Percentiles rank a stretch among this genome's conserved stretches.
Conservation (phyloP, 768 basidiomycete species). For the Tulasnella sp. region DNA sequence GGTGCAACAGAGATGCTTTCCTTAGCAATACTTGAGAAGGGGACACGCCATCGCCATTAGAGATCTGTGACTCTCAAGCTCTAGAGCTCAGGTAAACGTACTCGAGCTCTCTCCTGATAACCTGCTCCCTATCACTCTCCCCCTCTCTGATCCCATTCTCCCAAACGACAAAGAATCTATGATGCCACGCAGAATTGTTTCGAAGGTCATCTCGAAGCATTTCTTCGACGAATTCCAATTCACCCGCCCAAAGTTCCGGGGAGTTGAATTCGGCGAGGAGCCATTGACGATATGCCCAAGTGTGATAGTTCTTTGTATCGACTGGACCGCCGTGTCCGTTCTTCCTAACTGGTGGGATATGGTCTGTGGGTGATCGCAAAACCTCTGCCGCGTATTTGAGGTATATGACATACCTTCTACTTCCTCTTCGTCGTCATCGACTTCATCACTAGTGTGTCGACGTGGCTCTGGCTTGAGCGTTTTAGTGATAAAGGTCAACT, state of each 20-base stretch:
- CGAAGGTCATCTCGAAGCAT: slow-evolving; percentile 68
- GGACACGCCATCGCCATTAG: background rate
- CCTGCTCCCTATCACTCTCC: slow-evolving; percentile 49
- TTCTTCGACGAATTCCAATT: slow-evolving; percentile 62
- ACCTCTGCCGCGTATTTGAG: too few species aligned
- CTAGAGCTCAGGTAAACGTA: slow-evolving; percentile 32
- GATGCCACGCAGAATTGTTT: slow-evolving; percentile 98
- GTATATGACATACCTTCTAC: background rate
- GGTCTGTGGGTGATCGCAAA: background rate
- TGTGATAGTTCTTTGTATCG: slow-evolving; percentile 97
- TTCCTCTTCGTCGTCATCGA: background rate
- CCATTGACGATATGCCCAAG: slow-evolving; percentile 98
- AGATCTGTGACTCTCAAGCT: background rate
- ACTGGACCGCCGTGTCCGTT: slow-evolving; percentile 13
- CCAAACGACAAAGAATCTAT: slow-evolving; percentile 82
- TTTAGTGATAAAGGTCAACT: slow-evolving; percentile 69
- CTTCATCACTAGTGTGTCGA: background rate
- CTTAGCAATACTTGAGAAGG: slow-evolving; percentile 63
- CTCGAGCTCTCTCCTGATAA: slow-evolving; percentile 63
- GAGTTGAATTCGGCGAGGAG: slow-evolving; percentile 74
- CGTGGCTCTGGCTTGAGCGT: slow-evolving; percentile 39
- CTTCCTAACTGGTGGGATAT: background rate
- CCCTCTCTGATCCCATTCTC: slow-evolving; percentile 50
- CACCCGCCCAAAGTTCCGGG: slow-evolving; percentile 57
- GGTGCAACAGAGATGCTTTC: slow-evolving; percentile 75